Base-by-base conservation (phyloP, 345 rosid species). In the Aurinia saxatilis region DNA sequence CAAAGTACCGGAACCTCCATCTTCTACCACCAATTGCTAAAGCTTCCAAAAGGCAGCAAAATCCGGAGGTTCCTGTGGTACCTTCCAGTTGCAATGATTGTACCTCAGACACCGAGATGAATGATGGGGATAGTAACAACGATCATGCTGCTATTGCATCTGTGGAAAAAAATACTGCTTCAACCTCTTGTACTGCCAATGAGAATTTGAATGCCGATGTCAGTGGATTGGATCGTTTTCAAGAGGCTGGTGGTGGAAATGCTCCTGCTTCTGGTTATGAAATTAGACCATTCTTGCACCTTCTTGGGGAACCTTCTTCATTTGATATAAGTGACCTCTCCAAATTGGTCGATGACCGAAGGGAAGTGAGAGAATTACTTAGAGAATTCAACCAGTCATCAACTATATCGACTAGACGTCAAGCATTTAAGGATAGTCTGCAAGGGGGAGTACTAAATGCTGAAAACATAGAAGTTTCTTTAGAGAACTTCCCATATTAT, bases 401-500 rank as follows among this genome's bases (percentile, higher is more conserved):
- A 36, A 71, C 73, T 60, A 67, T 77, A 66, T 83, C 85, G 35
- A 73, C 78, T 71, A 79, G 84, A 75, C 79, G 86, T 42, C 87
- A 87, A 66, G 79, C 86, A 0, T 83, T 70, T 42, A 90, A 78
- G 67, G 96, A 95, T 41, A 78, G 81, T 78, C 61, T 95, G 51
- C 80, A 61, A 58, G 90, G 80, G 73, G 87, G 86, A 73, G 74
- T 90, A 73, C 72, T 88, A 29, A 73, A 61, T 72, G 79, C 95
- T 44, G 77, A 80, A 42, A 72, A 70, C 35, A 78, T 88, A 57
- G 97, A 88, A 9, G 80, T 88, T 71, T 80, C 99, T 50, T 84
- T 90, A 39, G 89, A 86, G 46, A 73, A 64, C 46, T 90, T 95
- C 65, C 97, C 99, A 15, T 95, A 95, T 60, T 95, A 71, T 59